Evolutionary conservation across 78 protist species (phyloP).

Genomic region (Dictyostelium brefeldianum): DNA sequence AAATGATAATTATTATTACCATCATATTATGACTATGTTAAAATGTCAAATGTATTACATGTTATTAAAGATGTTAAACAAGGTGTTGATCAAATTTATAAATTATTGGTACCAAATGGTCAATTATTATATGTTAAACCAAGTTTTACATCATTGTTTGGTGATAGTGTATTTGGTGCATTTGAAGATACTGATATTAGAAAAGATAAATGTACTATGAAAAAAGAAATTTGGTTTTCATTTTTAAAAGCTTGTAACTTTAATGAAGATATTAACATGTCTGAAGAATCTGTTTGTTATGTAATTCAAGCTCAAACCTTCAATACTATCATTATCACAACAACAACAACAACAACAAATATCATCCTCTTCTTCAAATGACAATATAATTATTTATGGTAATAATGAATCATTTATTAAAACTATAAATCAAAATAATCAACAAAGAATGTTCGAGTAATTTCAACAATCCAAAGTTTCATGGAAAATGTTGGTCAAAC

Average conservation of each 20-base stretch:
- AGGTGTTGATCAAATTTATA: not conserved
- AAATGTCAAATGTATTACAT: not conserved
- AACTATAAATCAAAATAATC: not conserved
- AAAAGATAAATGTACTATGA: not conserved
- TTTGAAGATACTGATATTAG: conserved; percentile 20
- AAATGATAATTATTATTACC: not conserved
- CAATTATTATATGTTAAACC: conserved; percentile 9
- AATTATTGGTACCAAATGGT: not conserved
- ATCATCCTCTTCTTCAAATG: too few species aligned
- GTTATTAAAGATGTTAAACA: not conserved
- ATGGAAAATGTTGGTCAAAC: not conserved
- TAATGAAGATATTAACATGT: not conserved
- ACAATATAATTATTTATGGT: too few species aligned
- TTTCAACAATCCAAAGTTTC: not conserved
- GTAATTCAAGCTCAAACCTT: not conserved
- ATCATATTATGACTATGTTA: conserved; percentile 15
- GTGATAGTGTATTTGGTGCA: conserved; percentile 31
- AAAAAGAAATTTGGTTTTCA: not conserved
- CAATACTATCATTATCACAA: not conserved
- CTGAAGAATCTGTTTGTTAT: not conserved
- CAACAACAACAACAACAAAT: not conserved
- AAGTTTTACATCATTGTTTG: not conserved
- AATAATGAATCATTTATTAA: not conserved
- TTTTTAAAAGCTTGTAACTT: not conserved
- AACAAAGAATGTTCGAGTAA: not conserved